A percentile compares a stretch with the other conserved stretches of the same genome.
phyloP scores from a whole-genome alignment of 2,329 filamentous ascomycete genomes.

The Alternaria viburni region DNA sequence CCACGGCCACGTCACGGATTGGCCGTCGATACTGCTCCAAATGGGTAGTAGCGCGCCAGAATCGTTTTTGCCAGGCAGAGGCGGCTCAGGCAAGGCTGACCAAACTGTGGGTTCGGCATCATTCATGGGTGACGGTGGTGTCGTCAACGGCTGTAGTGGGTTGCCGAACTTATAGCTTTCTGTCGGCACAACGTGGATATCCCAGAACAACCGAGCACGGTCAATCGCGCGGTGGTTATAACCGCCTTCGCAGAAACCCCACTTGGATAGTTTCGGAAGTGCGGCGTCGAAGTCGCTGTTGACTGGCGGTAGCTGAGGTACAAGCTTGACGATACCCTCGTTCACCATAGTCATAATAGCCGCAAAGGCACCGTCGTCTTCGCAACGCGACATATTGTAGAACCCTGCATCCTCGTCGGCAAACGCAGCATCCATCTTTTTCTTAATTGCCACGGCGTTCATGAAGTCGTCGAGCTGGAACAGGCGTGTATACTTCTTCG shows the following conservation, averaged over 20 bases:
- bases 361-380: conserved; percentile 70
- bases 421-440: conserved; percentile 64
- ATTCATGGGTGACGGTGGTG: conserved; percentile 35
- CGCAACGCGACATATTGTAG: conserved; percentile 61
- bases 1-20: conserved; percentile 59
- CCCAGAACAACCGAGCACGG: conserved; percentile 69
- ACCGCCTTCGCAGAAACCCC: conserved; percentile 73
- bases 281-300: conserved; percentile 50
- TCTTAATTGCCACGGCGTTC: conserved; percentile 67
- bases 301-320: conserved; percentile 64
- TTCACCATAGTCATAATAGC: conserved; percentile 71
- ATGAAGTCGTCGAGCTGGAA: conserved; percentile 50
- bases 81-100: conserved; percentile 32
- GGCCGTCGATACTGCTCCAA: conserved; percentile 74
- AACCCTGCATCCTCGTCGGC: conserved; percentile 17
- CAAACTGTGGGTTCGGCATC: conserved; percentile 15
- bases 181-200: conserved; percentile 66
- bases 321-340: conserved; percentile 61
- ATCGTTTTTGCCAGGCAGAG: conserved; percentile 34
- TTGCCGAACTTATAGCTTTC: conserved; percentile 63
- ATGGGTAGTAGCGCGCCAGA: conserved; percentile 64
- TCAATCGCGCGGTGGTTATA: conserved; percentile 75
- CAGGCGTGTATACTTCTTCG: conserved; percentile 63
- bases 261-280: conserved; percentile 57
- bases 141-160: conserved; percentile 53